These are phyloP conservation scores for Fusarium verticillioides DNA, from an alignment of 2,329 filamentous ascomycete genomes.

Conservation along the genomic window DNA sequence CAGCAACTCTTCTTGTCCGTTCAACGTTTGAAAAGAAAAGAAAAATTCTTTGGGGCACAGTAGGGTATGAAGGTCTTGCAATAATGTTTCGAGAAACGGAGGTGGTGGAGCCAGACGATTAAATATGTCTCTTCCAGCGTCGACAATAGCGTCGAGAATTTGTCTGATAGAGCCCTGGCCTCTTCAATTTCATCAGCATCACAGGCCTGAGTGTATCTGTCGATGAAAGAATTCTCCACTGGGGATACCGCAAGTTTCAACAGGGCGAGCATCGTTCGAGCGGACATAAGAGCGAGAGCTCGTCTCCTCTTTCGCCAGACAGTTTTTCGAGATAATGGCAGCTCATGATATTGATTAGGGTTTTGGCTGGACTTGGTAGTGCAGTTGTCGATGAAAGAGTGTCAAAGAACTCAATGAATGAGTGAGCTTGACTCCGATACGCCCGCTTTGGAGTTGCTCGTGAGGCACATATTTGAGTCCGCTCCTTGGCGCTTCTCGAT, in stretches of 20 bases:
- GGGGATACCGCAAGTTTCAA: neutral
- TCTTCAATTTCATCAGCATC: neutral
- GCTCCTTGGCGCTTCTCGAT: neutral
- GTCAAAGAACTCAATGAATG: neutral
- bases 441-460: neutral
- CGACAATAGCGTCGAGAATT: neutral
- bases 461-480: neutral
- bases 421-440: neutral
- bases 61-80: neutral
- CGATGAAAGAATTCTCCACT: neutral
- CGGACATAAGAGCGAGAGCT: neutral
- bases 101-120: neutral
- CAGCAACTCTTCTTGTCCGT: no score
- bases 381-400: neutral
- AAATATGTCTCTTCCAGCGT: neutral
- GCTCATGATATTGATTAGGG: neutral
- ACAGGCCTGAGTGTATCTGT: neutral
- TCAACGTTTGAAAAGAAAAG: neutral
- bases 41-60: neutral
- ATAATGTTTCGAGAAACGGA: no score
- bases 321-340: neutral
- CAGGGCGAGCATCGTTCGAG: neutral
- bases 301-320: neutral
- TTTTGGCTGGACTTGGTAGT: fast-evolving
- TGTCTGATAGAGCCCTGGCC: neutral